phyloP scores from a whole-genome alignment of 2,329 filamentous ascomycete species.

The Hirsutella thompsonii region DNA sequence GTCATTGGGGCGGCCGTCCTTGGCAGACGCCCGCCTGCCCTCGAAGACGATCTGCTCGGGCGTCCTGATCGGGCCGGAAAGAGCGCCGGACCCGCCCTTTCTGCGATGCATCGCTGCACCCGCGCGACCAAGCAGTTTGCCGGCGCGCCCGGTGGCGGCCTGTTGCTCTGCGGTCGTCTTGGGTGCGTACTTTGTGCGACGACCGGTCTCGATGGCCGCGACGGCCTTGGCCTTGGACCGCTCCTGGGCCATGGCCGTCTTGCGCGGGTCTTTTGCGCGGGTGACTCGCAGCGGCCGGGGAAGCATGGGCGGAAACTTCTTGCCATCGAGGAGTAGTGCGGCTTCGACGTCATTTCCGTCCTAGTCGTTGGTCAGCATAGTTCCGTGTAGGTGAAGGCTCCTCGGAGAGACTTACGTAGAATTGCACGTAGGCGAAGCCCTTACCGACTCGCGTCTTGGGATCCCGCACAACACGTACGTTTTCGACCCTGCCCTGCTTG shows the following conservation, averaged over 20 bases:
- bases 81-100: slow-evolving; percentile 11
- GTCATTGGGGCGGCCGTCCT: slow-evolving; percentile 50
- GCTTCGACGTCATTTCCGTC: slow-evolving; percentile 81
- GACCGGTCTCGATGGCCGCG: slow-evolving; percentile 22
- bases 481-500: slow-evolving; percentile 71
- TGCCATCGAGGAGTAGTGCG: slow-evolving; percentile 77
- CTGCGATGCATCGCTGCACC: slow-evolving; percentile 38
- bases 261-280: slow-evolving; percentile 64
- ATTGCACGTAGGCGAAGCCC: slow-evolving; percentile 95
- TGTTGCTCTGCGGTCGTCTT: slow-evolving; percentile 59
- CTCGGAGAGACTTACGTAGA: slow-evolving; percentile 42
- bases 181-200: slow-evolving; percentile 46
- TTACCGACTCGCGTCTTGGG: slow-evolving; percentile 86
- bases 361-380: slow-evolving; percentile 17
- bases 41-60: slow-evolving; percentile 71
- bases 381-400: not conserved
- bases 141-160: slow-evolving; percentile 59
- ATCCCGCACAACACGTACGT: slow-evolving; percentile 84
- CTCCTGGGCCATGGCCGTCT: slow-evolving; percentile 36
- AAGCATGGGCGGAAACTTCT: slow-evolving; percentile 91
- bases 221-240: slow-evolving; percentile 17
- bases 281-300: slow-evolving; percentile 76
- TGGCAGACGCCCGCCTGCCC: slow-evolving; percentile 59
- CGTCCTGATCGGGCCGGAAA: slow-evolving; percentile 28
- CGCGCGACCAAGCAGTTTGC: slow-evolving; percentile 60